Base-by-base conservation (phyloP, 306 rosid genomes). In the Sicyos baderoa region DNA sequence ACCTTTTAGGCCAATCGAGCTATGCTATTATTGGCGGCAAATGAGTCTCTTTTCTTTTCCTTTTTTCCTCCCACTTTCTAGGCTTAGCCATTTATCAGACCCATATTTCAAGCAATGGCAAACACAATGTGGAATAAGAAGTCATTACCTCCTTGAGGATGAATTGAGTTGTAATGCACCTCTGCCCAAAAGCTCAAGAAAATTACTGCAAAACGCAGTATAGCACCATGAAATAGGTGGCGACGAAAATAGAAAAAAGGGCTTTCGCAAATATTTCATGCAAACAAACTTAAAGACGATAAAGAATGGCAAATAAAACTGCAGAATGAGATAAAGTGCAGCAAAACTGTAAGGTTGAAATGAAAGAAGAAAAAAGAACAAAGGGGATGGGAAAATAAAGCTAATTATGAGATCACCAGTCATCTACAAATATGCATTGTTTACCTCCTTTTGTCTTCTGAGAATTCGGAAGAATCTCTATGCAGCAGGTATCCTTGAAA, bases 151-250 rank as follows among this genome's bases (percentile, higher is more conserved):
- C 89, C 91, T 81, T 78, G 89, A 76, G 93, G 89, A 77, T 83
- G 81, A 72, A 89, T 86, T 64, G 97, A 91, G 83, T 89, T 91
- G 89, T 91, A 91, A 80, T 91, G 97, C 77, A 91, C 96, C 76
- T 91, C 96, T 25, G 98, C 98, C 98, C 96, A 92, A 84, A 92
- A 89, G 75, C 98, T 89, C 79, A 92, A 77, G 79, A 78, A 83
- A 80, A 92, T 84, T 71, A 79, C 96, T 91, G 92, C 89, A 72
- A 56, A 79, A 42, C 4, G 50, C 23, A 12, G 45, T 45, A 40
- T 60, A 54, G 40, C 44, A 14, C 29, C 15, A 15, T 8, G 7
- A 19, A 45, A 64, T 54, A 4, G 2, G 47, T 6, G 61, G 16
- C 19, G 11, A 51, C 16, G 25, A 16, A 53, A 54, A 48, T 53